Conservation (phyloP, 2,329 filamentous ascomycete genomes). For the Pseudopyricularia cyperi region DNA sequence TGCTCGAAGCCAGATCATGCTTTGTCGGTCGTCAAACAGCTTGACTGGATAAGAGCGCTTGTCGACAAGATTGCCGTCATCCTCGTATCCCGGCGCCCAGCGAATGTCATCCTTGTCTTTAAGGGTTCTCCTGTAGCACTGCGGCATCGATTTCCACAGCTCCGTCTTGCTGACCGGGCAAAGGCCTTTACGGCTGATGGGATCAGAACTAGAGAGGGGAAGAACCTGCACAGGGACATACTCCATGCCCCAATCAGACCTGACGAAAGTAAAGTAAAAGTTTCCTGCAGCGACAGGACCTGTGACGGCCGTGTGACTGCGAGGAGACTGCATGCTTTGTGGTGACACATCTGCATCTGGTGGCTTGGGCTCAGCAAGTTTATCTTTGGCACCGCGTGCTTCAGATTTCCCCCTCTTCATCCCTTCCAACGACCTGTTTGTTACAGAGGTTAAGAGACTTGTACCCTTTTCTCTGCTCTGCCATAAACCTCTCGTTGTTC, state of each 20-base stretch:
- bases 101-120: not conserved
- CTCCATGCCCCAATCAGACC: too few species aligned
- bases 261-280: too few species aligned
- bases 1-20: too few species aligned
- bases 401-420: not conserved
- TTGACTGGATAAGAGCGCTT: too few species aligned
- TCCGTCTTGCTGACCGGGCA: not conserved
- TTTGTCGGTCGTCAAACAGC: too few species aligned
- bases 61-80: too few species aligned
- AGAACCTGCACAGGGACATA: conserved; percentile 17
- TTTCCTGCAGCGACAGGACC: too few species aligned
- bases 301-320: too few species aligned
- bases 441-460: conserved; percentile 13
- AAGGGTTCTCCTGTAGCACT: not conserved
- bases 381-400: not conserved
- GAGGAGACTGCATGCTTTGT: too few species aligned
- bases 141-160: conserved; percentile 14
- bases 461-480: conserved; percentile 17
- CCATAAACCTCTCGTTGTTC: conserved; percentile 21
- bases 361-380: conserved; percentile 8
- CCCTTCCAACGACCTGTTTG: too few species aligned
- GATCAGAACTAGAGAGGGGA: not conserved
- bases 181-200: not conserved
- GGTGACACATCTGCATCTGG: too few species aligned
- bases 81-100: not conserved